These are phyloP conservation scores for Apiospora arundinis DNA, from an alignment of 2,329 filamentous ascomycete genomes.

Conservation along the genomic window DNA sequence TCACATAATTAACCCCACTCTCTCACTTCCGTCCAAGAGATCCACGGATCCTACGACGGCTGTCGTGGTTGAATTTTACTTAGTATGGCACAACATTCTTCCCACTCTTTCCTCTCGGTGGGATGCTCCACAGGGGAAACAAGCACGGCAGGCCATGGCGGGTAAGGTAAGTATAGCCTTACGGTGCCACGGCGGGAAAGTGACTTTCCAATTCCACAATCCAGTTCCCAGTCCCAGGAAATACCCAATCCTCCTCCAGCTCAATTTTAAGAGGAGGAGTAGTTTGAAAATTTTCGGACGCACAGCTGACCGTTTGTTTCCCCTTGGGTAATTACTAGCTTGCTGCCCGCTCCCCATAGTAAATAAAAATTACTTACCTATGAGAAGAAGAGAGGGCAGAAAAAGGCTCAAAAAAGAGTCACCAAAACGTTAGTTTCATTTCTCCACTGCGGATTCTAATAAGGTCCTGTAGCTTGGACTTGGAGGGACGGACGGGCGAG, in stretches of 20 bases:
- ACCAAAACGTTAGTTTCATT: constrained; percentile 15
- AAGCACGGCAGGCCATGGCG: background rate
- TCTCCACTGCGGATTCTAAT: constrained; percentile 9
- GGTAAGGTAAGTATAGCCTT: constrained; percentile 17
- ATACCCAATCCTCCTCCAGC: background rate
- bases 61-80: constrained; percentile 7
- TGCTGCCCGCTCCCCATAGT: background rate
- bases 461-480: background rate
- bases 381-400: background rate
- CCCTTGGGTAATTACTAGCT: background rate
- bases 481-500: too few relatives aligned
- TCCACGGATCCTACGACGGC: constrained; percentile 13
- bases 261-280: background rate
- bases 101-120: background rate
- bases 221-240: too few relatives aligned
- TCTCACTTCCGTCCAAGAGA: background rate
- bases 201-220: background rate
- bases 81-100: constrained; percentile 18
- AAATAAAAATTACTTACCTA: background rate
- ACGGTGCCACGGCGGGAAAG: background rate
- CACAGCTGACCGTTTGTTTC: background rate
- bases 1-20: background rate
- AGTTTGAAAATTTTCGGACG: constrained; percentile 5
- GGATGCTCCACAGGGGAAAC: background rate
- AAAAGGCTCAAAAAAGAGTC: constrained; percentile 4